Evolutionary conservation across 495 filamentous ascomycete genomes (phyloP), one percentile per base, ranked within the genome.

Genomic region (Ascodesmis nigricans): DNA sequence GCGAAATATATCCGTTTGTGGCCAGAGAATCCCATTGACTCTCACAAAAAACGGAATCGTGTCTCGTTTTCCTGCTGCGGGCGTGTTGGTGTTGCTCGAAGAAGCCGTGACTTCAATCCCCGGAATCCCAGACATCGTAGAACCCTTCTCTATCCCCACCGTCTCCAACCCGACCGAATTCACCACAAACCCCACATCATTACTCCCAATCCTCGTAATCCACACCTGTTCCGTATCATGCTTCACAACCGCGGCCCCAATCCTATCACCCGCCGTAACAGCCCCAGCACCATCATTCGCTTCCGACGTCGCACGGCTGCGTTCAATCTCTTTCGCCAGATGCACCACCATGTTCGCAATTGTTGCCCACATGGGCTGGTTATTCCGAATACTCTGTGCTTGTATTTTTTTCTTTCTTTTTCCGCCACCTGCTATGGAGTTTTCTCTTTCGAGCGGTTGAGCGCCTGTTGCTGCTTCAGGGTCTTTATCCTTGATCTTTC

Each of bases 401-500:
- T 44, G 44, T 18, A 40, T 47, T 40, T 52, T 52, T 40, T 52
- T 52, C 42, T 52, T 52, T 21, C 24, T 35, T 30, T 40, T 49
- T 33, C 37, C 47, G 11, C 28, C n/a, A 14, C 45, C 43, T 10
- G 33, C 21, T 24, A 41, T 44, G n/a, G 46, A 46, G 13, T 47
- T 47, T 35, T 47, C 43, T 33, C 44, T 35, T 16, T 42, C 44
- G 14, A 50, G 31, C 8, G 47, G 44, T 16, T 47, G 29, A 3
- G 44, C 40, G 13, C 39, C 43, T 36, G 40, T 41, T 19, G 49
- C 49, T 8, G 49, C 47, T 29, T 52, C 49, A 10, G 49, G 49
- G 28, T 52, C 49, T 37, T 52, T 52, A 24, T 52, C 48, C 35
- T 52, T 52, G 37, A 47, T 47, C 24, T 52, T 52, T 13, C 43